Conservation (phyloP, 2,329 filamentous ascomycete species). For the Aphanoascus verrucosus region DNA sequence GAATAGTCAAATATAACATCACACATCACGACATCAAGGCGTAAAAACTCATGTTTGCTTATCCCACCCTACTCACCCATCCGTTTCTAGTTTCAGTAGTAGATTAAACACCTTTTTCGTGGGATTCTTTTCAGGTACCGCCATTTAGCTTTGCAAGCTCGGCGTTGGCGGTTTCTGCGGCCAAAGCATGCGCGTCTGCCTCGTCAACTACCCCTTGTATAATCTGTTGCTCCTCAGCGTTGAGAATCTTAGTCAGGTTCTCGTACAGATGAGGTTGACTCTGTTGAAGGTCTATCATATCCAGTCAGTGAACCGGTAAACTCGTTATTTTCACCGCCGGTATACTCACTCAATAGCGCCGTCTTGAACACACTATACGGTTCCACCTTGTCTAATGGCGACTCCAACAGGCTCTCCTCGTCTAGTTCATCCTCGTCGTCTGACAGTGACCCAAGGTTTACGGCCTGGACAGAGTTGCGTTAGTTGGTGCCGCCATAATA, state of each 20-base stretch:
- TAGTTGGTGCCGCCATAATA: neutral
- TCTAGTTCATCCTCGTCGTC: slow-evolving; percentile 82
- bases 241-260: slow-evolving; percentile 65
- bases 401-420: slow-evolving; percentile 85
- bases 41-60: neutral
- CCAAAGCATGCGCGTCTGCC: slow-evolving; percentile 48
- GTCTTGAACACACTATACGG: slow-evolving; percentile 82
- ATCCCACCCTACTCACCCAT: slow-evolving; percentile 4
- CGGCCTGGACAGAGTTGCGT: slow-evolving; percentile 45
- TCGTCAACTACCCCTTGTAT: slow-evolving; percentile 68
- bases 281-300: slow-evolving; percentile 62
- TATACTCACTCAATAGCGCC: slow-evolving; percentile 69
- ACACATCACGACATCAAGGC: no score
- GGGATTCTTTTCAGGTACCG: slow-evolving; percentile 7
- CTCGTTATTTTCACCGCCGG: no score
- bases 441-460: slow-evolving; percentile 65
- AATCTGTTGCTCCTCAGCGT: slow-evolving; percentile 67
- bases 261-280: slow-evolving; percentile 84
- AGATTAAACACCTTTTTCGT: neutral
- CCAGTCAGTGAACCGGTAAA: neutral
- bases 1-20: no score
- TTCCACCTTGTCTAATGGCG: slow-evolving; percentile 88
- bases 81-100: slow-evolving; percentile 8
- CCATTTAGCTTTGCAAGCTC: slow-evolving; percentile 22
- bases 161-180: slow-evolving; percentile 26